Conservation (phyloP, 2,329 filamentous ascomycete genomes). For the Cladophialophora chaetospira region DNA sequence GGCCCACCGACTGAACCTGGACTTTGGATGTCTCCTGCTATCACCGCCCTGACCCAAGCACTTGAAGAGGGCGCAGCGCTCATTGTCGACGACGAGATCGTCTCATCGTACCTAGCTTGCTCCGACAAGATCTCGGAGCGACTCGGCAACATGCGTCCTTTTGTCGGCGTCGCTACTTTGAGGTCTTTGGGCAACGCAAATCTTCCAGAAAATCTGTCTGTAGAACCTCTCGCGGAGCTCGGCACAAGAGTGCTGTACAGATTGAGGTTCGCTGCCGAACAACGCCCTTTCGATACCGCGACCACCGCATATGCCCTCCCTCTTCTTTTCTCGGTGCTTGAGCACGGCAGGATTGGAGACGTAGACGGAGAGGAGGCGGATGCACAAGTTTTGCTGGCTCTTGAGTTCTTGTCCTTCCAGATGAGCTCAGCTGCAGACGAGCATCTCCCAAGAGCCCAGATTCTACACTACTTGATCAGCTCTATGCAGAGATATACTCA, state of each 20-base stretch:
- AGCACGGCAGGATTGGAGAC: slow-evolving; percentile 74
- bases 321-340: slow-evolving; percentile 75
- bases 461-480: slow-evolving; percentile 70
- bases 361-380: slow-evolving; percentile 73
- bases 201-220: slow-evolving; percentile 69
- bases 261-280: slow-evolving; percentile 84
- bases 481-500: slow-evolving; percentile 88
- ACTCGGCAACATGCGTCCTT: slow-evolving; percentile 74
- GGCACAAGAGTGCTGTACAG: slow-evolving; percentile 89
- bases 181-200: slow-evolving; percentile 74
- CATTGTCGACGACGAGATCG: slow-evolving; percentile 77
- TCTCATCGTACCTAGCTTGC: slow-evolving; percentile 76
- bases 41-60: slow-evolving; percentile 70
- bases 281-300: slow-evolving; percentile 87
- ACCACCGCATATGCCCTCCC: slow-evolving; percentile 87
- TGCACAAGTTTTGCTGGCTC: slow-evolving; percentile 82
- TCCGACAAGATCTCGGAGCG: slow-evolving; percentile 73
- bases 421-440: slow-evolving; percentile 76
- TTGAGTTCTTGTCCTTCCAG: slow-evolving; percentile 88
- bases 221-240: slow-evolving; percentile 79
- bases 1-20: slow-evolving; percentile 88
- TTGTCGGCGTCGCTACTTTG: slow-evolving; percentile 84
- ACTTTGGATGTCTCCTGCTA: slow-evolving; percentile 82
- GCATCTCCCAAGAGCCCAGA: slow-evolving; percentile 72
- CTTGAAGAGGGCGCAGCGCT: slow-evolving; percentile 80